Evolutionary conservation across 768 basidiomycete species (phyloP).

Genomic region (Pholiota conissans): DNA sequence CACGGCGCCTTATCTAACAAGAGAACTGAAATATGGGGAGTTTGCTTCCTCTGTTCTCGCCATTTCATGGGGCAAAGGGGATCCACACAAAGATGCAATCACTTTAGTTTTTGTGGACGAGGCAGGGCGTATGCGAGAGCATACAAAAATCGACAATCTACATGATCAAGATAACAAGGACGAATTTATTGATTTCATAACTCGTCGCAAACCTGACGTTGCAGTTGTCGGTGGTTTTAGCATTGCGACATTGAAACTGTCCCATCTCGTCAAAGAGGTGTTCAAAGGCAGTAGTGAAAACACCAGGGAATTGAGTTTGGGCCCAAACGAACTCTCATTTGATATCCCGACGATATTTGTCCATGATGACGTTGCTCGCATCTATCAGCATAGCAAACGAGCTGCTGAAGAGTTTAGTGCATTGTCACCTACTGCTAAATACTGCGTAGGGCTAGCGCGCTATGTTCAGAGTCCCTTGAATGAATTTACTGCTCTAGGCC

Average conservation of each 20-base stretch:
- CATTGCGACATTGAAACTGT: slow-evolving; percentile 73
- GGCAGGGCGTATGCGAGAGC: slow-evolving; percentile 87
- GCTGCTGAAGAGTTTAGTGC: slow-evolving; percentile 82
- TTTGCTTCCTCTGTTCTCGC: slow-evolving; percentile 80
- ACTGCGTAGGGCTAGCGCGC: slow-evolving; percentile 91
- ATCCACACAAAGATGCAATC: slow-evolving; percentile 88
- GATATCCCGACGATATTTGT: slow-evolving; percentile 80
- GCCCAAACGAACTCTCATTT: slow-evolving; percentile 43
- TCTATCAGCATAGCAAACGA: slow-evolving; percentile 90
- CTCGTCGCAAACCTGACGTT: slow-evolving; percentile 82
- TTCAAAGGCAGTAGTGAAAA: slow-evolving; percentile 27
- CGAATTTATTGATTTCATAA: slow-evolving; percentile 81
- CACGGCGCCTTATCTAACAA: slow-evolving; percentile 69
- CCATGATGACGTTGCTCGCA: slow-evolving; percentile 87
- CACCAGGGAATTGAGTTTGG: slow-evolving; percentile 28
- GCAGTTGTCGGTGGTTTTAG: slow-evolving; percentile 89
- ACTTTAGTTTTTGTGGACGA: slow-evolving; percentile 84
- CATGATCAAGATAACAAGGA: slow-evolving; percentile 64
- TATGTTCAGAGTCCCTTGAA: slow-evolving; percentile 93
- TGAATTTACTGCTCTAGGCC: slow-evolving; percentile 88
- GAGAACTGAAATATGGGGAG: slow-evolving; percentile 68
- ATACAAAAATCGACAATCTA: slow-evolving; percentile 86
- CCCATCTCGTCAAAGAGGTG: slow-evolving; percentile 62
- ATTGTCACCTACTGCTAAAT: slow-evolving; percentile 77
- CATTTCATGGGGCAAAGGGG: slow-evolving; percentile 93